Base-by-base conservation (phyloP, 192 early-diverging fungal genomes). In the Geranomyces michiganensis region DNA sequence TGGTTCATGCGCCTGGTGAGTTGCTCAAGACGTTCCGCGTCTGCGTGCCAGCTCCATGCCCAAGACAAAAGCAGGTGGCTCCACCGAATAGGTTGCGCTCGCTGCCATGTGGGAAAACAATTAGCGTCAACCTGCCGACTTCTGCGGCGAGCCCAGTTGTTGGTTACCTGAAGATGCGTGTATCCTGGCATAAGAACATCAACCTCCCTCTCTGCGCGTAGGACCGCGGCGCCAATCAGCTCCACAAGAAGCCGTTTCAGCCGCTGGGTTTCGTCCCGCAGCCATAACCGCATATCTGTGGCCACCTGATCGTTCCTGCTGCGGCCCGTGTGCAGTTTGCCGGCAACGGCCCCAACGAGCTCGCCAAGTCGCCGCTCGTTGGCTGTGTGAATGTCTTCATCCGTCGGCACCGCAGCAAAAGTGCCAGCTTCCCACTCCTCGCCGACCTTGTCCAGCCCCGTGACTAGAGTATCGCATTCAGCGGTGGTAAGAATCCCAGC, bases 351-450 rank as follows among this genome's bases (percentile, higher is more conserved):
- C 1, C 97, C 97, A 56, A 99, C 86, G 19, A 97, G 65, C 80
- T 99, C 97, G 30, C 91, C 91, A 33, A 99, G 82, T 32, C 97
- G 85, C 47, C 97, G 89, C 75, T 99, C 97, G 73, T 99, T 99
- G 67, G 97, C 97, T 0, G 96, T 99, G 79, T 99, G 97, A 76
- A 99, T 99, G 81, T 99, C 97, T 77, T 99, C 97, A 79, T 99
- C 97, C 7, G 88, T 88, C 3, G 87, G 77, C 62, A 84, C 70
- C 32, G 93, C 81, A 41, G 71, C 83, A 81, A 99, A 97, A 1
- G 70, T 79, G 55, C 85, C 87, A 27, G 71, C 46, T 15, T 85
- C 82, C 97, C 97, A 99, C 75, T 99, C 97, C 22, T 75, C 67
- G 31, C 81, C 85, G 13, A 99, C 94, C 32, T 76, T 66, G 36